Percentiles rank a stretch among this genome's conserved stretches.
Conservation (phyloP, 1,284 basidiomycete species). For the Microbotryum saponariae region DNA sequence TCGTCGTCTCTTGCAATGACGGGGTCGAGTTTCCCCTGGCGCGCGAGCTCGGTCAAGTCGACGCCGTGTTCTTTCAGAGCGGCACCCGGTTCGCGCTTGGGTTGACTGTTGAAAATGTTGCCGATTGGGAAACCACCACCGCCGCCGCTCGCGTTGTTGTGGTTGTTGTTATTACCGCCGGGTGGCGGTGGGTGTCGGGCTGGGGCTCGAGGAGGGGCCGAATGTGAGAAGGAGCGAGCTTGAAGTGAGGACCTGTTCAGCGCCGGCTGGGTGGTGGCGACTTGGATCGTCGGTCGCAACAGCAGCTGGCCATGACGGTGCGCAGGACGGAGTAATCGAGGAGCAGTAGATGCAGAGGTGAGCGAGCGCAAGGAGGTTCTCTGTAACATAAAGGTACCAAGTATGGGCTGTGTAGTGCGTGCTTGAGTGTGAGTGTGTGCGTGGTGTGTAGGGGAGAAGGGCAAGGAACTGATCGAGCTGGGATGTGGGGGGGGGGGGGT, state of each 20-base stretch:
- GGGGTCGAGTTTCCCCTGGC: slow-evolving; percentile 79
- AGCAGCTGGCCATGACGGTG: no score
- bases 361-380: no score
- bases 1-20: slow-evolving; percentile 62
- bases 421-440: neutral
- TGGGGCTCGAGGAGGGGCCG: neutral
- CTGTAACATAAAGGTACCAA: no score
- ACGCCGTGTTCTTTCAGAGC: slow-evolving; percentile 52
- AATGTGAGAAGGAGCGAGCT: no score
- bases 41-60: slow-evolving; percentile 75
- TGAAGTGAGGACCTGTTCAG: no score
- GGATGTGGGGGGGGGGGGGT: neutral
- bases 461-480: neutral
- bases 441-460: neutral
- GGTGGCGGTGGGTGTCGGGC: neutral
- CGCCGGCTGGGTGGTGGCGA: no score
- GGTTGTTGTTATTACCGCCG: neutral
- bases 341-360: no score
- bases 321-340: no score
- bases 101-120: slow-evolving; percentile 37
- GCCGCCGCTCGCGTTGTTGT: slow-evolving; percentile 4
- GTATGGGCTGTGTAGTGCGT: neutral
- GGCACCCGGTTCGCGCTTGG: slow-evolving; percentile 31
- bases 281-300: no score
- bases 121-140: slow-evolving; percentile 35